phyloP scores from a whole-genome alignment of 1,139 yeast species.

The Pichia inconspicua region DNA sequence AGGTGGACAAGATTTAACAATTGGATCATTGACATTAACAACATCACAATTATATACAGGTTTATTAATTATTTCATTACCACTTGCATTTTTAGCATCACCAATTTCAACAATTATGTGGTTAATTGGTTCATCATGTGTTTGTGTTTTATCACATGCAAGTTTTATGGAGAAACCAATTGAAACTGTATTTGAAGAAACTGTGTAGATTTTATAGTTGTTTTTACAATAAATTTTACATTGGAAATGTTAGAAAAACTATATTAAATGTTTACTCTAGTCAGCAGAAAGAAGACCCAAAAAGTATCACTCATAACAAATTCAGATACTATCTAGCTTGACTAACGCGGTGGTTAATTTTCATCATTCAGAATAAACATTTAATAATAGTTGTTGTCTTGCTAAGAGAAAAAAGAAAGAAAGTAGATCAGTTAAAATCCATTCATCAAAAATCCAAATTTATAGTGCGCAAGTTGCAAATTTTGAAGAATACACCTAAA shows the following conservation, averaged over 20 bases:
- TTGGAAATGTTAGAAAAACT: neutral
- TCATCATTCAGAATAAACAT: conserved; percentile 23
- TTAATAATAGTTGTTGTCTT: neutral
- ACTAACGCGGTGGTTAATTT: conserved; percentile 26
- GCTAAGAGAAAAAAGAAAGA: neutral
- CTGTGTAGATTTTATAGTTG: conserved; percentile 34
- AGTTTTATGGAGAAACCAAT: conserved; percentile 94
- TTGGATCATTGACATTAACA: conserved; percentile 47
- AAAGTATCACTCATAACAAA: conserved; percentile 25
- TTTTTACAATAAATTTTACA: no score
- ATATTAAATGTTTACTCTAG: neutral
- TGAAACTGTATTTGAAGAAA: conserved; percentile 94
- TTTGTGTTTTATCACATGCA: conserved; percentile 84
- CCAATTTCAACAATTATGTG: conserved; percentile 92
- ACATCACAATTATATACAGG: conserved; percentile 87
- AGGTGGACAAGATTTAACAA: conserved; percentile 76
- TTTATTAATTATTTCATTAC: conserved; percentile 67
- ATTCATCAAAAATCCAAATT: no score
- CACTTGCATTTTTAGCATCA: conserved; percentile 86
- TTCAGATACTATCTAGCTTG: conserved; percentile 34
- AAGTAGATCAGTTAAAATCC: no score
- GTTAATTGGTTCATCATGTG: conserved; percentile 93
- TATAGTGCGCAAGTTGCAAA: neutral
- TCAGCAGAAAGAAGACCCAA: conserved; percentile 30
- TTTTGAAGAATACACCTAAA: neutral